Conservation (phyloP, 768 basidiomycete species). For the Trametes sanguinea region DNA sequence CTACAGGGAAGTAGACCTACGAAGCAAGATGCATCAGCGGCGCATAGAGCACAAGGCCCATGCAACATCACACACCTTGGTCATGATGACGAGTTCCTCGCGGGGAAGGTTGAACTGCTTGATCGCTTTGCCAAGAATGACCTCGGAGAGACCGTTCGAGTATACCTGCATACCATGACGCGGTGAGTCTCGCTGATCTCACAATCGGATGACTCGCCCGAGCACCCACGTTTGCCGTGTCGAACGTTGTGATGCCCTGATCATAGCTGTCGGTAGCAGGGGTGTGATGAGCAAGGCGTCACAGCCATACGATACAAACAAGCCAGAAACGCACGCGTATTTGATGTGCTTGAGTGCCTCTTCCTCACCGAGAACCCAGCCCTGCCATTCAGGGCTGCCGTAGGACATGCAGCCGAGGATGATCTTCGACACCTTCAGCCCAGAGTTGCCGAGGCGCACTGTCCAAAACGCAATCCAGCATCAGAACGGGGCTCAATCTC, state of each 20-base stretch:
- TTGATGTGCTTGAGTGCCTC: constrained; percentile 44
- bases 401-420: constrained; percentile 41
- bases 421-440: constrained; percentile 33
- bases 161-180: constrained; percentile 30
- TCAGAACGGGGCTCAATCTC: no score
- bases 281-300: not conserved
- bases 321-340: constrained; percentile 24
- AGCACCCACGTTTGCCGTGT: constrained; percentile 32
- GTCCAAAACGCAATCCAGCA: not conserved
- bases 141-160: constrained; percentile 44
- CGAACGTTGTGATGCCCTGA: constrained; percentile 40
- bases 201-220: no score
- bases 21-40: not conserved
- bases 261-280: constrained; percentile 32
- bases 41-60: not conserved
- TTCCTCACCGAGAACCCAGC: constrained; percentile 42
- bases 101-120: constrained; percentile 47
- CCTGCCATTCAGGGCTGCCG: constrained; percentile 34
- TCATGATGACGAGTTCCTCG: constrained; percentile 52
- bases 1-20: constrained; percentile 22
- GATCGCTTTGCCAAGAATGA: constrained; percentile 49
- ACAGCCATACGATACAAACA: no score
- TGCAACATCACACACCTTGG: constrained; percentile 39
- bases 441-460: constrained; percentile 34
- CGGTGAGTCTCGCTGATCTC: no score